Base-by-base conservation (phyloP, 805 yeast genomes). In the Blastobotrys peoriensis region DNA sequence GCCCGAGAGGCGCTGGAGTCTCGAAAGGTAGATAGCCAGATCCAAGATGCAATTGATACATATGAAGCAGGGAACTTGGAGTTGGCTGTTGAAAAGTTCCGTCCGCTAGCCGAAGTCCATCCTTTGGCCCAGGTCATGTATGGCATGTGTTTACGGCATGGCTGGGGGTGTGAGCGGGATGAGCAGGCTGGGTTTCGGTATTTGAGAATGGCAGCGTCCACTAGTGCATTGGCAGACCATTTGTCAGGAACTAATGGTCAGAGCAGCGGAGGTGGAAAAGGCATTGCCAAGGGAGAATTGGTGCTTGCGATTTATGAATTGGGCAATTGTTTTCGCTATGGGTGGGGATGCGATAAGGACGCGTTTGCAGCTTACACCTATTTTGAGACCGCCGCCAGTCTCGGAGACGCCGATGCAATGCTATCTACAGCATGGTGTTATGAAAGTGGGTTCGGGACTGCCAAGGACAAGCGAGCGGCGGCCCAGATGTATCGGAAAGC, bases 391-490 rank as follows among this genome's bases (percentile, higher is more conserved):
- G 64, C 64, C 2, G 64, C 64, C 19, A 43, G 51, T 17, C 43
- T 60, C 27, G 64, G 64, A 2, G 64, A 60, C 35, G 40, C 58
- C 13, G 64, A 60, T 38, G 64, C 60, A 10, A 59, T 60, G 63
- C 22, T 52, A 18, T 62, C 58, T 41, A 44, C 48, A n/a, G 60
- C 58, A 23, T 50, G 55, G 52, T 57, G 62, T 42, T 51, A 51
- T 27, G 40, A 55, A 21, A 44, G 48, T 27, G 64, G 64, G 8
- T 54, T 58, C 30, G 64, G 64, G 16, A 44, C 55, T 22, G 46
- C 47, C 22, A 56, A 56, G 48, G 52, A 59, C 49, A 63, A 63
- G 51, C 45, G 54, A 33, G 38, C 41, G 44, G 64, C 65, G 3
- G 68, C 68, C 15, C 63, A 59, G 46, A 49, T 55, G 33, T 57